Evolutionary conservation across 257 asterid genomes (phyloP).

Genomic region (Capsicum chinense): DNA sequence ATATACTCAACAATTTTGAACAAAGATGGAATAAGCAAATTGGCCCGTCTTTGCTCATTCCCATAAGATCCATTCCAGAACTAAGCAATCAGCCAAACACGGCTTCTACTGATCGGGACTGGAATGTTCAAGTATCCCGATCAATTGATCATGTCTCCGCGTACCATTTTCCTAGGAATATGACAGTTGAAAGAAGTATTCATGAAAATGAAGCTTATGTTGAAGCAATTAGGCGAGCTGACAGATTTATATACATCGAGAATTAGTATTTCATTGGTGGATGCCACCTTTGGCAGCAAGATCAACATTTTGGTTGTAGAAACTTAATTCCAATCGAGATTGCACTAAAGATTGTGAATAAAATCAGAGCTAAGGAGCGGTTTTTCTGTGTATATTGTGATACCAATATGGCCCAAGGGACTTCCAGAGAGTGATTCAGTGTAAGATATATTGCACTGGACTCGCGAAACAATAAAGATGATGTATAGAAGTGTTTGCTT

Average conservation of each 20-base stretch:
- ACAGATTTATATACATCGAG: slow-evolving; percentile 73
- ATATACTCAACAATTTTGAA: slow-evolving; percentile 74
- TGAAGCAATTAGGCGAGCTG: slow-evolving; percentile 84
- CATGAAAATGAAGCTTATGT: slow-evolving; percentile 69
- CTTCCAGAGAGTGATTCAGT: slow-evolving; percentile 79
- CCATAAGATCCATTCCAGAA: slow-evolving; percentile 57
- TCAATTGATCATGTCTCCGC: slow-evolving; percentile 81
- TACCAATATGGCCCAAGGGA: slow-evolving; percentile 98
- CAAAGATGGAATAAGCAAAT: slow-evolving; percentile 87
- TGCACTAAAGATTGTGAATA: slow-evolving; percentile 64
- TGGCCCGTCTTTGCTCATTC: slow-evolving; percentile 64
- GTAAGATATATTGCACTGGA: slow-evolving; percentile 79
- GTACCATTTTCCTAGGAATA: slow-evolving; percentile 53
- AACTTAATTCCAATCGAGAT: slow-evolving; percentile 88
- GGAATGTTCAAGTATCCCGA: slow-evolving; percentile 87
- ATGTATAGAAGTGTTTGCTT: slow-evolving; percentile 46
- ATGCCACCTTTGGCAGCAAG: slow-evolving; percentile 82
- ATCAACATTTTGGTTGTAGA: slow-evolving; percentile 73
- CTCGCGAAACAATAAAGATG: slow-evolving; percentile 86
- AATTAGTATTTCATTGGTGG: slow-evolving; percentile 93
- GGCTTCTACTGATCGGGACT: slow-evolving; percentile 42
- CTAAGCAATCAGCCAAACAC: slow-evolving; percentile 45
- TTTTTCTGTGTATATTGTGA: slow-evolving; percentile 64
- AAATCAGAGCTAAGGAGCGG: slow-evolving; percentile 66
- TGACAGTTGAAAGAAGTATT: slow-evolving; percentile 61